Evolutionary conservation across 2,329 filamentous ascomycete species (phyloP).

Genomic region (Celoporthe dispersa): DNA sequence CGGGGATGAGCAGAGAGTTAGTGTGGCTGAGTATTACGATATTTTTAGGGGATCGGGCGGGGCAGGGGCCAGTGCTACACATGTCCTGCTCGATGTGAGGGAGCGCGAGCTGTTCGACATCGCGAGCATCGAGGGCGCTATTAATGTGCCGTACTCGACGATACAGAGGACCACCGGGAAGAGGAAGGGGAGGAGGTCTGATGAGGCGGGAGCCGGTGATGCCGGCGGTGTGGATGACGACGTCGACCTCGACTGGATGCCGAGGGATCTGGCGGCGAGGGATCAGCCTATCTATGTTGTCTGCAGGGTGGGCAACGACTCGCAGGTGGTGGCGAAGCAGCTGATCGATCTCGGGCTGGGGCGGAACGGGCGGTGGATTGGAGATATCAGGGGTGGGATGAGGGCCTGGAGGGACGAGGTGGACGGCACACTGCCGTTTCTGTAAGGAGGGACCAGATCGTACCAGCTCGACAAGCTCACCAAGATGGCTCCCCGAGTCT

Average conservation of each 20-base stretch:
- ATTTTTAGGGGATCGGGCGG: neutral
- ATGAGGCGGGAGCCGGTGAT: neutral
- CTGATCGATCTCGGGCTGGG: constrained; percentile 66
- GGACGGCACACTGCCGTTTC: constrained; percentile 61
- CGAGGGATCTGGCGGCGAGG: constrained; percentile 36
- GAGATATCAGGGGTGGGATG: constrained; percentile 74
- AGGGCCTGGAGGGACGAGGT: constrained; percentile 73
- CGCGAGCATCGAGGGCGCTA: constrained; percentile 72
- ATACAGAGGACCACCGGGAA: constrained; percentile 34
- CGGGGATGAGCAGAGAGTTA: constrained; percentile 56
- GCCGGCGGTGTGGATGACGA: neutral
- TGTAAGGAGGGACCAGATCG: constrained; percentile 39
- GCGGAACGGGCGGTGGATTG: constrained; percentile 61
- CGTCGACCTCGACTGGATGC: constrained; percentile 20
- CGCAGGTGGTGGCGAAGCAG: constrained; percentile 69
- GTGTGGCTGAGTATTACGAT: constrained; percentile 28
- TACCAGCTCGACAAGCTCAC: neutral
- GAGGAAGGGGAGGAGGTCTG: constrained; percentile 22
- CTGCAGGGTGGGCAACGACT: constrained; percentile 79
- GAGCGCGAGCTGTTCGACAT: constrained; percentile 85
- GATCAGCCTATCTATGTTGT: constrained; percentile 69
- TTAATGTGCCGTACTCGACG: constrained; percentile 73
- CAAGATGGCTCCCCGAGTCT: too few relatives aligned
- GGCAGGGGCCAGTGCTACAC: constrained; percentile 35
- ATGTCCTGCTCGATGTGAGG: constrained; percentile 79